Evolutionary conservation across 192 early-diverging fungal genomes (phyloP).

Genomic region (Gaertneriomyces sp.): DNA sequence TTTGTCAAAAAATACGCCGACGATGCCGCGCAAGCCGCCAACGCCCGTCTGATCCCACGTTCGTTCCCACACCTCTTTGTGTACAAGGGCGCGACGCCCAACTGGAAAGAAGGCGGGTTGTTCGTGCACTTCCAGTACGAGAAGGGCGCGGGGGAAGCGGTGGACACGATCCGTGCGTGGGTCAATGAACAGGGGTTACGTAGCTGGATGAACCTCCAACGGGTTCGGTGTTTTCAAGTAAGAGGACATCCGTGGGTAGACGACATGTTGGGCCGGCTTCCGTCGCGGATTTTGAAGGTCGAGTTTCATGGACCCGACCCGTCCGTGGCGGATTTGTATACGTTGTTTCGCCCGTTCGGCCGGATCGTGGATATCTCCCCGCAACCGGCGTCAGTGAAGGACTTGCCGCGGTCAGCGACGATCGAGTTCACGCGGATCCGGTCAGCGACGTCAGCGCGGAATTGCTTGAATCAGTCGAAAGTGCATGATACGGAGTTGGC

Average conservation of each 20-base stretch:
- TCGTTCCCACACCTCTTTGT: slow-evolving; percentile 35
- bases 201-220: slow-evolving; percentile 65
- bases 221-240: slow-evolving; percentile 27
- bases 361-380: slow-evolving; percentile 75
- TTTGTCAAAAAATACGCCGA: slow-evolving; percentile 31
- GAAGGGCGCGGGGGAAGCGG: slow-evolving; percentile 40
- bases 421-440: slow-evolving; percentile 75
- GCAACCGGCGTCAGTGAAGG: slow-evolving; percentile 63
- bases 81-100: slow-evolving; percentile 37
- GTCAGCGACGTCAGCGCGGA: slow-evolving; percentile 84
- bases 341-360: slow-evolving; percentile 74
- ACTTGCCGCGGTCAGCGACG: slow-evolving; percentile 72
- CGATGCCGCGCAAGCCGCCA: slow-evolving; percentile 26
- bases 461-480: slow-evolving; percentile 82
- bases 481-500: slow-evolving; percentile 59
- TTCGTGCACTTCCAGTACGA: slow-evolving; percentile 43
- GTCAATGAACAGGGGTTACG: slow-evolving; percentile 53
- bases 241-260: slow-evolving; percentile 47
- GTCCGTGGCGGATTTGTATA: slow-evolving; percentile 64
- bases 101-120: slow-evolving; percentile 48
- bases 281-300: slow-evolving; percentile 46
- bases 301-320: slow-evolving; percentile 76
- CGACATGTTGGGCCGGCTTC: slow-evolving; percentile 44
- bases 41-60: slow-evolving; percentile 27
- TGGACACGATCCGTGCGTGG: slow-evolving; percentile 48